Base-by-base conservation (phyloP, 2,329 filamentous ascomycete species). In the Diplodia corticola region DNA sequence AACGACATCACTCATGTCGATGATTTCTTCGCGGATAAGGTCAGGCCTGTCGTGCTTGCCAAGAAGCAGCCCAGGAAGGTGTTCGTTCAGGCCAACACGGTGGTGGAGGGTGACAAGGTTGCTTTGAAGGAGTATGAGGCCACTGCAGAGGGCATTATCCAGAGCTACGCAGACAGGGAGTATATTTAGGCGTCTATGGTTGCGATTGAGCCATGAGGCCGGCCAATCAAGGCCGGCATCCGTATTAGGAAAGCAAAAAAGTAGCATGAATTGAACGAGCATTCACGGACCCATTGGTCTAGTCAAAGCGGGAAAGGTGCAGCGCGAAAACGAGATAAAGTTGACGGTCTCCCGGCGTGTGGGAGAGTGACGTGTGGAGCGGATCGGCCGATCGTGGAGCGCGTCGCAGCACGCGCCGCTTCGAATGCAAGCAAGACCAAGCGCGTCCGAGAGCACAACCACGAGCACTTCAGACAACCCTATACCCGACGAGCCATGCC, bases 51-150 rank as follows among this genome's bases (percentile, higher is more conserved):
- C 68, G 91, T 94, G 26, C 79, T 94, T 49, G 83, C 84, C 72
- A 91, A 91, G 78, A 92, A 92, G 81, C 90, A 91, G 79, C 91
- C 91, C n/a, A 82, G 91, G 67, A 93, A 93, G 82, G 89, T 97
- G 51, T 97, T 96, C 80, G 92, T 97, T 64, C 93, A 97, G 81
- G 92, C 92, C 67, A 98, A 96, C 78, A 97, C 94, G 0, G 85
- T 89, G 66, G 75, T 95, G 48, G 78, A 80, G 69, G 80, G 78
- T 0, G 91, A 90, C 66, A 86, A 88, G 76, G 91, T 96, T 33
- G 84, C 83, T 15, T 79, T 97, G 78, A 91, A 89, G 80, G 92
- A 97, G 80, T 97, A 97, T 78, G 91, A 96, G 71, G 85, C 93
- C 0, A 91, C 87, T 5, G 81, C 89, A 6, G 86, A 91, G 77